Base-by-base conservation (phyloP, 805 yeast species). In the Lipomyces yamadae region DNA sequence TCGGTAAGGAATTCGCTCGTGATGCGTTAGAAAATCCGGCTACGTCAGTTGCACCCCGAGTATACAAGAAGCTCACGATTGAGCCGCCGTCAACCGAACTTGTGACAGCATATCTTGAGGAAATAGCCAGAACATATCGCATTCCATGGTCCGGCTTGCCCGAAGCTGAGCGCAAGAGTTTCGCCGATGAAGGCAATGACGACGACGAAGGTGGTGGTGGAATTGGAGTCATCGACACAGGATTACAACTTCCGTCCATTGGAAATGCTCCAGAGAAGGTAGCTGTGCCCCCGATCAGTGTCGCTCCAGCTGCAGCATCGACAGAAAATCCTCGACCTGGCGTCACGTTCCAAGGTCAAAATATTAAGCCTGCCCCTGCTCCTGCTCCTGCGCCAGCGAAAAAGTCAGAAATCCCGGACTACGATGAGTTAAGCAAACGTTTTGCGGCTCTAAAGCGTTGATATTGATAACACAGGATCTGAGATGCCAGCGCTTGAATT, bases 41-140 rank as follows among this genome's bases (percentile, higher is more conserved):
- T 10, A 78, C 76, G 2, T 79, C 81, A 6, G 89, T 92, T 2
- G 93, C 96, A 0, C 86, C 83, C n/a, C 89, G 88, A 74, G 84
- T 92, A 4, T 72, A 83, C 15, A 82, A 82, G 56, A 79, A 92
- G 68, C 87, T 95, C 65, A 80, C 84, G 18, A 84, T 88, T 2
- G 85, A 84, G 62, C 86, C 95, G 4, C 97, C 97, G 0, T 76
- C 83, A 3, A 82, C 81, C 55, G 86, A 82, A 32, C 80, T 92
- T 63, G 95, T 92, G 0, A 81, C 83, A 15, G 77, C 90, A 66
- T 92, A 92, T 73, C 79, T 92, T 68, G 80, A 84, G 62, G 97
- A 92, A 74, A 92, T 92, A 68, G 96, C 97, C 0, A 81, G 81
- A 61, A 90, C 96, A 0, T 92, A 92, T 74, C 82, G 83, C 30